A percentile compares a stretch with the other conserved stretches of the same genome.
These are phyloP conservation scores for Fusarium transvaalense DNA, from an alignment of 2,329 filamentous ascomycete genomes.

Conservation along the genomic window DNA sequence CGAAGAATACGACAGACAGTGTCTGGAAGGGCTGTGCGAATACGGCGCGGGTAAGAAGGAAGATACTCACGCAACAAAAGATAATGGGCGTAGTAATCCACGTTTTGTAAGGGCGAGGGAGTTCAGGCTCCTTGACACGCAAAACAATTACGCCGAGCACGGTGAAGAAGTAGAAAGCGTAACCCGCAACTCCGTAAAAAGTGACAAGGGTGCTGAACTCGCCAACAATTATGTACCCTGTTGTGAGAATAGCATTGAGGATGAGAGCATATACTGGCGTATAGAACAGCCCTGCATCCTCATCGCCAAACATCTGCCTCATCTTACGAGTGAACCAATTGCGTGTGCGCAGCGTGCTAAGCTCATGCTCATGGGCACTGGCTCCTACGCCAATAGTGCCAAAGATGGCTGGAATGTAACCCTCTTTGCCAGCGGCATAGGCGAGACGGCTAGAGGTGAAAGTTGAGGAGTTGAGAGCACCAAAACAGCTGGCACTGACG, in stretches of 20 bases:
- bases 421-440: conserved; percentile 95
- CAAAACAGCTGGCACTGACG: conserved; percentile 92
- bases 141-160: conserved; percentile 94
- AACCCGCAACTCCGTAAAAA: conserved; percentile 97
- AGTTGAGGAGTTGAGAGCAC: conserved; percentile 91
- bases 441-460: conserved; percentile 94
- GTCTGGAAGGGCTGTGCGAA: conserved; percentile 94
- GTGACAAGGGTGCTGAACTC: conserved; percentile 93
- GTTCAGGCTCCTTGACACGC: conserved; percentile 84
- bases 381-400: conserved; percentile 80
- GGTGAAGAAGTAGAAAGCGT: conserved; percentile 96
- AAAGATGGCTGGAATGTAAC: conserved; percentile 87
- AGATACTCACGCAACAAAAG: conserved; percentile 97
- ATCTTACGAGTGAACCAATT: conserved; percentile 71
- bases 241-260: conserved; percentile 81
- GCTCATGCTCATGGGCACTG: conserved; percentile 54
- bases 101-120: conserved; percentile 92
- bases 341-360: conserved; percentile 61
- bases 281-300: conserved; percentile 84
- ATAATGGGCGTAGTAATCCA: conserved; percentile 98
- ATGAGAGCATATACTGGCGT: conserved; percentile 94
- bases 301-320: conserved; percentile 77
- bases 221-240: conserved; percentile 83
- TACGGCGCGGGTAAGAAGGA: conserved; percentile 87
- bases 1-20: conserved; percentile 85